Evolutionary conservation across 139 green algal genomes (phyloP), one percentile per base, ranked within the genome.

Genomic region (Edaphochlamys debaryana): DNA sequence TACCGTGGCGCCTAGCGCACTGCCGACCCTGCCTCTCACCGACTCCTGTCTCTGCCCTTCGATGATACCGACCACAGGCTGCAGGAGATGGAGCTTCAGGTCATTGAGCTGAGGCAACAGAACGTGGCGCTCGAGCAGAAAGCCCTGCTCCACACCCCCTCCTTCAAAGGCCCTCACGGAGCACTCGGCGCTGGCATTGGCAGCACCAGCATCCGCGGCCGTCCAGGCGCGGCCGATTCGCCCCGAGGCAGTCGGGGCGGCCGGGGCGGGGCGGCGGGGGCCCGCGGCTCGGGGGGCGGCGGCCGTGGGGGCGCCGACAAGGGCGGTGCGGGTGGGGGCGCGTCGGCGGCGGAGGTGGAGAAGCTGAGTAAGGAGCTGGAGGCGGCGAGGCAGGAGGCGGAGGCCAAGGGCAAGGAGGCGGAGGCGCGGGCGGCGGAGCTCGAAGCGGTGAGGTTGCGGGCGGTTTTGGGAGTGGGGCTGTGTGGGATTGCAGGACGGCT

Each of bases 41-140:
- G 4, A 4, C 29, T n/a, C n/a, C 62, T n/a, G 30, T 40, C 30
- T 7, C 62, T 69, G n/a, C 36, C 66, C 37, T 19, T 36, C 22
- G 23, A 3, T 42, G n/a, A 8, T 68, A 40, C 40, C 23, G 7
- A 4, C 23, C 72, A 79, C 45, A 54, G 73, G 38, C 73, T 80
- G 25, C 73, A 70, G n/a, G 56, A 69, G 7, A 58, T 58, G 4
- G 73, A 80, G 54, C 56, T 70, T 27, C 40, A 69, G 56, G 6
- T 80, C 29, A 42, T 41, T 0, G 41, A 56, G 29, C 37, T 62
- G 37, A 80, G 60, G 38, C 38, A 70, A 27, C 38, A 80, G 22
- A 79, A 80, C 38, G 38, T 38, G 3, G 4, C n/a, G 4, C 73
- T 80, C 29, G 73, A 80, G 73, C 56, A 80, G 27, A 8, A 60